phyloP scores from a whole-genome alignment of 2,329 filamentous ascomycete genomes.

The Monosporascus sp. region DNA sequence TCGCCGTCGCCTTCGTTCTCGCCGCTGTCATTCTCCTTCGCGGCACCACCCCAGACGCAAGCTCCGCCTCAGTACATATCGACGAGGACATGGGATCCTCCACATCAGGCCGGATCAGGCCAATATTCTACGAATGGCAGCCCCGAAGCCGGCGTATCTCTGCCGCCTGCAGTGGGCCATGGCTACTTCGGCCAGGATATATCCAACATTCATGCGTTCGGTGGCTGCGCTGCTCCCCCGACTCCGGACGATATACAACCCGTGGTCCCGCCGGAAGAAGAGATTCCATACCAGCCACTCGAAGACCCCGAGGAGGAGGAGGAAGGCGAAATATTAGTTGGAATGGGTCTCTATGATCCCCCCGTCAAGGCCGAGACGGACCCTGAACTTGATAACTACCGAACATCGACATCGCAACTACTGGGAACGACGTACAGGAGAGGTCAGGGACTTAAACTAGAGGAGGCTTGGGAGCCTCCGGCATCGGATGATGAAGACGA shows the following conservation, averaged over 20 bases:
- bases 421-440: constrained; percentile 45
- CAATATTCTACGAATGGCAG: constrained; percentile 19
- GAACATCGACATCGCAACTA: constrained; percentile 49
- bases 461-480: constrained; percentile 73
- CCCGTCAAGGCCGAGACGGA: constrained; percentile 53
- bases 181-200: constrained; percentile 38
- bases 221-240: constrained; percentile 46
- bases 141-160: constrained; percentile 25
- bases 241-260: constrained; percentile 55
- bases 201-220: constrained; percentile 39
- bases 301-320: constrained; percentile 46
- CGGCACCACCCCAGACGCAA: constrained; percentile 21
- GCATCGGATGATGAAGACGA: constrained; percentile 53
- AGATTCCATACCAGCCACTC: constrained; percentile 43
- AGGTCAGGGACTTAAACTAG: constrained; percentile 73
- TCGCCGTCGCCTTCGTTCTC: constrained; percentile 53
- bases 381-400: constrained; percentile 48
- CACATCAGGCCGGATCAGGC: constrained; percentile 27
- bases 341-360: constrained; percentile 75
- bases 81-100: constrained; percentile 32
- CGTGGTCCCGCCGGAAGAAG: constrained; percentile 43
- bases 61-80: constrained; percentile 35
- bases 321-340: constrained; percentile 68
- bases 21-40: constrained; percentile 45
- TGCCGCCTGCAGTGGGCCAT: constrained; percentile 22